Percentiles rank a stretch among this genome's conserved stretches.
phyloP scores from a whole-genome alignment of 2,329 filamentous ascomycete genomes.

The Colletotrichum sp. region DNA sequence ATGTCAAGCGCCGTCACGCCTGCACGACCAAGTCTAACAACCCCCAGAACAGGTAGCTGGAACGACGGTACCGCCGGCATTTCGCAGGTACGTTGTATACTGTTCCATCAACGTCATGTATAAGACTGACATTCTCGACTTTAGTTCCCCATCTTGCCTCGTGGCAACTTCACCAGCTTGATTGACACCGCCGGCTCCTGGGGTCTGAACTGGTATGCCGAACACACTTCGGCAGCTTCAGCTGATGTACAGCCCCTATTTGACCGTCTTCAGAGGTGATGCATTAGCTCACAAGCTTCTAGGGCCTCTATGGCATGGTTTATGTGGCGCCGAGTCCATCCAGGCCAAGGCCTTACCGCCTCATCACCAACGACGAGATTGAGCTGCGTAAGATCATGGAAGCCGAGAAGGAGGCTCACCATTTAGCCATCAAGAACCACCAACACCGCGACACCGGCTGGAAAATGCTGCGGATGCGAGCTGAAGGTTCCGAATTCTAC shows the following conservation, averaged over 20 bases:
- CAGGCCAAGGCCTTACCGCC: not conserved
- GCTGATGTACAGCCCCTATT: not conserved
- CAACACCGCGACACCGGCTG: slow-evolving; percentile 15
- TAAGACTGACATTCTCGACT: not conserved
- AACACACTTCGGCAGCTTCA: slow-evolving; percentile 8
- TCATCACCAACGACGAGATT: not conserved
- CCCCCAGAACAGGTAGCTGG: slow-evolving; percentile 4
- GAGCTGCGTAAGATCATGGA: slow-evolving; percentile 9
- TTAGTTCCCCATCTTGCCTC: slow-evolving; percentile 1
- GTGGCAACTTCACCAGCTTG: slow-evolving; percentile 10
- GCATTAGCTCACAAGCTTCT: not conserved
- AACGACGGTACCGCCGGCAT: slow-evolving; percentile 6
- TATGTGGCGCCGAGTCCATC: slow-evolving; percentile 9
- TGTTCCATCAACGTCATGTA: no score
- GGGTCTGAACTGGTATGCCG: slow-evolving; percentile 13
- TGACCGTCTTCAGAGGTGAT: not conserved
- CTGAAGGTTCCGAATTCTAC: slow-evolving; percentile 15
- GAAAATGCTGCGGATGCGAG: slow-evolving; percentile 15
- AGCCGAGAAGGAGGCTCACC: not conserved
- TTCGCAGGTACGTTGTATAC: not conserved
- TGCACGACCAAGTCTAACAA: not conserved
- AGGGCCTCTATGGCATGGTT: slow-evolving; percentile 16
- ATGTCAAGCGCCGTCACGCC: not conserved
- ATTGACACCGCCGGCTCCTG: slow-evolving; percentile 4
- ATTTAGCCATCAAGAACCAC: slow-evolving; percentile 15